These are phyloP conservation scores for Salisapilia sapeloensis DNA, from an alignment of 352 stramenopile genomes.

Conservation along the genomic window DNA sequence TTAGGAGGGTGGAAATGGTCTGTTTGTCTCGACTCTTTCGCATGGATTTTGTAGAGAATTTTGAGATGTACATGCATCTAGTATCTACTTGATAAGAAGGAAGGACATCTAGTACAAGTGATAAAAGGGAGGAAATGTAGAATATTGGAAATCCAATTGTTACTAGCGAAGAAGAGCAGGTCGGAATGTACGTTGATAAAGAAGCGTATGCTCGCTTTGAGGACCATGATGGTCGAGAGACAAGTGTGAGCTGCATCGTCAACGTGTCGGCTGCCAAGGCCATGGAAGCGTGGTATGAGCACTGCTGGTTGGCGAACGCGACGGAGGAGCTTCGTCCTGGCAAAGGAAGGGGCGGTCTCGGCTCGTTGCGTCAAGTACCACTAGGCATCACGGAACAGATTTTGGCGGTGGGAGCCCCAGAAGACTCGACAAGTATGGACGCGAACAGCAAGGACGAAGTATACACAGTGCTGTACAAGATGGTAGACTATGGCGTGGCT, in stretches of 20 bases:
- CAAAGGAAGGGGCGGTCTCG: slow-evolving; percentile 27
- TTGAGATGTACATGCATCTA: too few relatives aligned
- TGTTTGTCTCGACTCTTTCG: too few relatives aligned
- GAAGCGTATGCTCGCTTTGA: slow-evolving; percentile 20
- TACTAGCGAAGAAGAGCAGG: too few relatives aligned
- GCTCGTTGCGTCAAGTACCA: slow-evolving; percentile 20
- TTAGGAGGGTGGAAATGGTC: too few relatives aligned
- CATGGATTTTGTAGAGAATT: too few relatives aligned
- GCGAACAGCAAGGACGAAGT: slow-evolving; percentile 10
- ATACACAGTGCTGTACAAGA: slow-evolving; percentile 27
- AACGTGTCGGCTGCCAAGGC: slow-evolving; percentile 17
- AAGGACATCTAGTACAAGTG: too few relatives aligned
- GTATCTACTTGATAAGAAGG: too few relatives aligned
- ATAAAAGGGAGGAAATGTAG: too few relatives aligned
- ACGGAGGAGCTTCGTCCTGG: slow-evolving; percentile 23
- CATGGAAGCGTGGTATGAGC: slow-evolving; percentile 44
- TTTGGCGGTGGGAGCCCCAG: slow-evolving; percentile 23
- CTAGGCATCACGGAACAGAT: slow-evolving; percentile 53
- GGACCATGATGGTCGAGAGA: slow-evolving; percentile 31
- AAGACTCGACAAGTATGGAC: slow-evolving; percentile 7
- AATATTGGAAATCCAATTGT: too few relatives aligned
- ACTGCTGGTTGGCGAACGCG: slow-evolving; percentile 22
- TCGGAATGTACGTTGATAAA: slow-evolving; percentile 29
- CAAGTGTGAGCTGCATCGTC: slow-evolving; percentile 36
- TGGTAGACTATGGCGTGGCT: slow-evolving; percentile 23